These are phyloP conservation scores for Eimeria zaria DNA, from an alignment of 169 alveolate genomes.

Conservation along the genomic window DNA sequence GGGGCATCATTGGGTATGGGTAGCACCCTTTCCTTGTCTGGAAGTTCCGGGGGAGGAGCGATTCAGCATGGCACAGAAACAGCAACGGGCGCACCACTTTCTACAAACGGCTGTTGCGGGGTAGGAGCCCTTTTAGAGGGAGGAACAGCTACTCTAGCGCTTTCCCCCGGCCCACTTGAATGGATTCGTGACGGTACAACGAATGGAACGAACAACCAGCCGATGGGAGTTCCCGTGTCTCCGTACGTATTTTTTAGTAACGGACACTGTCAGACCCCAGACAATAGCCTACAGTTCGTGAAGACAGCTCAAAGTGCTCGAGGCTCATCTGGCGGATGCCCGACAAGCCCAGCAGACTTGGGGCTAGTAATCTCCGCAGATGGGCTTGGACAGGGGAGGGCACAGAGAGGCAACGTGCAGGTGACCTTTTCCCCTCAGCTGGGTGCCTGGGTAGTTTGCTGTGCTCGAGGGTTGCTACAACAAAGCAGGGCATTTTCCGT, in stretches of 20 bases:
- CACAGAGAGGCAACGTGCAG: slow-evolving; percentile 42
- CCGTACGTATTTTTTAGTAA: background rate
- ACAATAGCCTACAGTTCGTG: background rate
- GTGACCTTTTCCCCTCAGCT: slow-evolving; percentile 69
- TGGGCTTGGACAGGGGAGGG: slow-evolving; percentile 53
- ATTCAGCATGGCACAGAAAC: background rate
- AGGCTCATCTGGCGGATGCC: slow-evolving; percentile 6
- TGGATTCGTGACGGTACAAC: slow-evolving; percentile 44
- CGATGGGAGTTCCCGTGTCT: slow-evolving; percentile 11
- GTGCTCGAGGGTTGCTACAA: slow-evolving; percentile 57
- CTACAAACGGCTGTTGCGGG: slow-evolving; percentile 42
- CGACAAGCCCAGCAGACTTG: slow-evolving; percentile 59
- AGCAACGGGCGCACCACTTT: background rate
- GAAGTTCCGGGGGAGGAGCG: slow-evolving; percentile 44
- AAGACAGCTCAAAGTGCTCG: background rate
- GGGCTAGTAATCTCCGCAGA: slow-evolving; percentile 58
- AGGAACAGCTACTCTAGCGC: slow-evolving; percentile 1
- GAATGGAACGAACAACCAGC: background rate
- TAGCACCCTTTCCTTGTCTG: slow-evolving; percentile 34
- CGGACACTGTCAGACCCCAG: slow-evolving; percentile 10
- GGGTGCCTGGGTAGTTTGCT: slow-evolving; percentile 76
- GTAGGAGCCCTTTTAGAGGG: slow-evolving; percentile 23
- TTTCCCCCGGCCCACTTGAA: slow-evolving; percentile 8
- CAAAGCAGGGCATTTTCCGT: slow-evolving; percentile 67
- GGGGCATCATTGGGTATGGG: slow-evolving; percentile 31